Percentiles rank a stretch among this genome's conserved stretches.
Evolutionary conservation across 2,329 filamentous ascomycete genomes (phyloP).

Genomic region (Colletotrichum brevisporum): DNA sequence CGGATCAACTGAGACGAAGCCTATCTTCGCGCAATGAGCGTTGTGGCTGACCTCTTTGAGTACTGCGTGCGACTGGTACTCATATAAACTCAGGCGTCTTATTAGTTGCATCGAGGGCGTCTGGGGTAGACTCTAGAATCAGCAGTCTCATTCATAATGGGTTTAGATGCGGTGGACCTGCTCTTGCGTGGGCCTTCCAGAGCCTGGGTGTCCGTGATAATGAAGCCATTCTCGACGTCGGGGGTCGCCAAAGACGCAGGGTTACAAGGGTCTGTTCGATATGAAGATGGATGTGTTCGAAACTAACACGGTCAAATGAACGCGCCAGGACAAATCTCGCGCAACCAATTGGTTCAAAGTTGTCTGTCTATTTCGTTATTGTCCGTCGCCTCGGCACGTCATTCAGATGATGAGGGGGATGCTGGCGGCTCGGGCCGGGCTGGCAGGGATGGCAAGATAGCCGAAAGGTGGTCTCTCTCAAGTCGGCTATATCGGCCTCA

Average conservation of each 20-base stretch:
- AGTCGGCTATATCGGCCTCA: background rate
- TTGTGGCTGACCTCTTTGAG: conserved; percentile 14
- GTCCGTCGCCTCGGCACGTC: background rate
- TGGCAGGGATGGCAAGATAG: background rate
- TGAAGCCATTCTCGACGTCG: background rate
- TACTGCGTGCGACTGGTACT: conserved; percentile 16
- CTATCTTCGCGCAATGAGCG: too few relatives aligned
- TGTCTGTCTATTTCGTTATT: background rate
- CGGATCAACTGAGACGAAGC: background rate
- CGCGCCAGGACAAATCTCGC: too few relatives aligned
- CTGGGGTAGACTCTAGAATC: background rate
- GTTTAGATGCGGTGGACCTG: background rate
- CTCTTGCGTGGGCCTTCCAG: background rate
- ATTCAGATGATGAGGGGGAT: background rate
- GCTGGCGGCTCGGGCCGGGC: background rate
- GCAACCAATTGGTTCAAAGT: background rate
- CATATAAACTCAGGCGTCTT: conserved; percentile 12
- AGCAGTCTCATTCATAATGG: background rate
- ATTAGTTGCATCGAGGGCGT: background rate
- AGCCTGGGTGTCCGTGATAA: background rate
- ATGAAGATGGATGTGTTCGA: background rate
- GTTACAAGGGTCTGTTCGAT: background rate
- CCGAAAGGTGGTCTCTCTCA: background rate
- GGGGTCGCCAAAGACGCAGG: background rate
- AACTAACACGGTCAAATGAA: background rate